phyloP scores from a whole-genome alignment of 2,329 filamentous ascomycete genomes.

The Xylaria arbuscula region DNA sequence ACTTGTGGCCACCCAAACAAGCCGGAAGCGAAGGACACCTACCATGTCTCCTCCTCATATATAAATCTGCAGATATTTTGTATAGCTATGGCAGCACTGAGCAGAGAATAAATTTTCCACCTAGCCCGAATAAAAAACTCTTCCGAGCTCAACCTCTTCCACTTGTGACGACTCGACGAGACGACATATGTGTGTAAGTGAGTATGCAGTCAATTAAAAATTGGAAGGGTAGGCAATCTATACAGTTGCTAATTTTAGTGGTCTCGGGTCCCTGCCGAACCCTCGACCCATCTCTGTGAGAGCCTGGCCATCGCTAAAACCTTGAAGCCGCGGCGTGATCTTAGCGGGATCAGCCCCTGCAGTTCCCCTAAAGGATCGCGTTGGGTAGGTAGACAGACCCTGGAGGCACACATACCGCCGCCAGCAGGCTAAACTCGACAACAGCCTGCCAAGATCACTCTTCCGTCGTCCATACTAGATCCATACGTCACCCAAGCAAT shows the following conservation, averaged over 20 bases:
- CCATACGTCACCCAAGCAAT: constrained; percentile 9
- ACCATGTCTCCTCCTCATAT: constrained; percentile 7
- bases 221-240: constrained; percentile 32
- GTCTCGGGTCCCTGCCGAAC: constrained; percentile 19
- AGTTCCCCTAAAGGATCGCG: constrained; percentile 30
- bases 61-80: not conserved
- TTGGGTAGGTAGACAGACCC: constrained; percentile 16
- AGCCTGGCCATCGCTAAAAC: constrained; percentile 26
- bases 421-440: constrained; percentile 42
- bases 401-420: constrained; percentile 43
- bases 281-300: constrained; percentile 24
- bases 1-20: constrained; percentile 8
- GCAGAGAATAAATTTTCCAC: constrained; percentile 26
- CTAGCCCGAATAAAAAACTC: constrained; percentile 9
- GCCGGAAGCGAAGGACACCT: constrained; percentile 1
- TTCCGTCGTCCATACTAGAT: constrained; percentile 11
- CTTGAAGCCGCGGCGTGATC: constrained; percentile 1
- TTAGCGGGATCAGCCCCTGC: constrained; percentile 31
- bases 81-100: constrained; percentile 6
- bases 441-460: constrained; percentile 38
- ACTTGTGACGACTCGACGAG: not conserved
- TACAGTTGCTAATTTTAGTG: constrained; percentile 39
- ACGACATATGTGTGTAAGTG: not conserved
- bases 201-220: constrained; percentile 29
- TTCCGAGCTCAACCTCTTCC: constrained; percentile 3